A percentile compares a stretch with the other conserved stretches of the same genome.
Conservation (phyloP, 371 early-diverging fungal species). For the Syncephalis plumigaleata region DNA sequence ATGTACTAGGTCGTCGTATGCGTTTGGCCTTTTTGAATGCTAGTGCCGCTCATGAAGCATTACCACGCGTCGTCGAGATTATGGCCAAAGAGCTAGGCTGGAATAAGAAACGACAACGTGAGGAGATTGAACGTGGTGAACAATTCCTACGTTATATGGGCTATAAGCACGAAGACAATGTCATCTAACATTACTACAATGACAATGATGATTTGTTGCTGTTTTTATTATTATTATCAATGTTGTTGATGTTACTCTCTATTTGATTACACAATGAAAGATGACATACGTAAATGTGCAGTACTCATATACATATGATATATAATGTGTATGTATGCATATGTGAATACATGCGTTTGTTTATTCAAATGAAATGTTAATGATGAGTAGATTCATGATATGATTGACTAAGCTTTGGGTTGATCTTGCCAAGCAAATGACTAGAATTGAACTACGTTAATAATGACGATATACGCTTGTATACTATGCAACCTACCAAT, state of each 20-base stretch:
- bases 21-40: slow-evolving; percentile 93
- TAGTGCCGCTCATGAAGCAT: slow-evolving; percentile 71
- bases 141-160: slow-evolving; percentile 85
- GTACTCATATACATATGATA: too few relatives aligned
- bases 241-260: too few relatives aligned
- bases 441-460: slow-evolving; percentile 1
- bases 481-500: neutral
- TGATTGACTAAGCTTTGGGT: too few relatives aligned
- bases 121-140: slow-evolving; percentile 52
- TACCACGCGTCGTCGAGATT: slow-evolving; percentile 79
- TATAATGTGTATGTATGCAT: too few relatives aligned
- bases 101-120: slow-evolving; percentile 37
- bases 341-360: too few relatives aligned
- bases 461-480: neutral
- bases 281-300: too few relatives aligned
- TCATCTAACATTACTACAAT: too few relatives aligned
- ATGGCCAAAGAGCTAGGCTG: slow-evolving; percentile 84
- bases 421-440: slow-evolving; percentile 10
- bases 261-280: too few relatives aligned
- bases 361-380: too few relatives aligned
- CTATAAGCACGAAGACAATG: slow-evolving; percentile 16
- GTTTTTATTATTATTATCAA: too few relatives aligned
- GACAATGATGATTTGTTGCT: too few relatives aligned
- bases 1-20: slow-evolving; percentile 89
- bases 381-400: too few relatives aligned